Evolutionary conservation across 164 flowering plant genomes (phyloP), one percentile per base, ranked within the genome.

Genomic region (Annona squamosa): DNA sequence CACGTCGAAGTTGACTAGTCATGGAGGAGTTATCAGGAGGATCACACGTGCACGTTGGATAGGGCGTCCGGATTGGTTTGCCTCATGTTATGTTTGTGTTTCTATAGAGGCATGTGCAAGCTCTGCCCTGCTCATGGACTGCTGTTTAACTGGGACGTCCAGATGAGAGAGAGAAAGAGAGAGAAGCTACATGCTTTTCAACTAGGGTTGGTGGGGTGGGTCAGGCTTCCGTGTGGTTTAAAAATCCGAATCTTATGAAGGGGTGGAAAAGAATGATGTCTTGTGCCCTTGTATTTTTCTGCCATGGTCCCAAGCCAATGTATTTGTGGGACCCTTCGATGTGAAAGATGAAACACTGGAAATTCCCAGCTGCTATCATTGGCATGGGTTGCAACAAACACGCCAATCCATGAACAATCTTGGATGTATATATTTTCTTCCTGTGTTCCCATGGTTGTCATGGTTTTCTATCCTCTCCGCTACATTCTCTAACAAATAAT

Each of bases 181-280:
- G 59, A 52, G 59, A 1, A 62, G 43, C 75, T 66, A 74, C 45
- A 12, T 68, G 63, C 41, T 18, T 68, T 56, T 5, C 43, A 67
- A 48, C 7, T 69, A 76, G 78, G 77, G 57, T 65, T 71, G 67
- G 66, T 66, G 66, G 56, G 67, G 66, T 66, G 66, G 56, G 45
- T 65, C 65, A 66, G 74, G 72, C 46, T 67, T 65, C 69, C 61
- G 70, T 66, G 65, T 64, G 37, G 65, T 67, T 64, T 42, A 67
- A 61, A 73, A 76, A 71, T 68, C 68, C 72, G 75, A 72, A 72
- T 77, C 72, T 68, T 68, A 48, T 17, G 71, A 26, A 63, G 47
- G 18, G 72, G 72, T 68, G 41, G 79, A 65, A 47, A 10, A 48
- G 72, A 72, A 77, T 72, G 75, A 72, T 77, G 65, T 65, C n/a